Evolutionary conservation across 331 rosid species (phyloP), one percentile per base, ranked within the genome.

Genomic region (Prunus yedoensis): DNA sequence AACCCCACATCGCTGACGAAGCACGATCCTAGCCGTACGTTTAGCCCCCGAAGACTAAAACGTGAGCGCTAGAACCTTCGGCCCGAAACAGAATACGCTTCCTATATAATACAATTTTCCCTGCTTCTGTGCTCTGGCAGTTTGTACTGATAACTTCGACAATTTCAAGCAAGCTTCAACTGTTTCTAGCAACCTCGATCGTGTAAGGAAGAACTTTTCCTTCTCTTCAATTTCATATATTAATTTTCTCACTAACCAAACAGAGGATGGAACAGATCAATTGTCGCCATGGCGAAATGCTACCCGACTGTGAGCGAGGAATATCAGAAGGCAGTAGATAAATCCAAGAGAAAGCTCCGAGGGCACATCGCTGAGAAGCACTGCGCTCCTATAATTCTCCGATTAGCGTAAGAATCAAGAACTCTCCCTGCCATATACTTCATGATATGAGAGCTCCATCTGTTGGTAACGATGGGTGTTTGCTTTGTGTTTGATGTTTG

Each of bases 361-460:
- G 89, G 86, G 16, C 82, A 81, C 57, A 74, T 85, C 17, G 75
- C 80, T 56, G 87, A 86, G 78, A 88, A 88, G 83, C 80, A 75
- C 8, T 86, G 88, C 50, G 90, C 90, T 80, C 90, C 90, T 3
- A 82, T 88, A 25, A 77, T 88, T 62, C 92, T 88, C 52, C 77
- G 85, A 52, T 58, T 86, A 57, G 90, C 90, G 90, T 88, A 83
- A 61, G 78, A 27, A 2, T 16, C 30, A 15, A 12, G 3, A 60
- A 27, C 4, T 23, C 17, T 58, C 54, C 57, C 35, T 50, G 41
- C 13, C 5, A 21, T 57, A 21, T 57, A 3, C 13, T 35, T 35
- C 6, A 35, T 35, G 1, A 35, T 35, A 1, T 5, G 8, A 35
- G 41, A 35, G 41, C 41, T 35, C 41, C 41, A 35, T 35, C 41